Percentiles rank a stretch among this genome's conserved stretches.
phyloP scores from a whole-genome alignment of 163 green algal genomes.

The Chlamydomonas reinhardtii region DNA sequence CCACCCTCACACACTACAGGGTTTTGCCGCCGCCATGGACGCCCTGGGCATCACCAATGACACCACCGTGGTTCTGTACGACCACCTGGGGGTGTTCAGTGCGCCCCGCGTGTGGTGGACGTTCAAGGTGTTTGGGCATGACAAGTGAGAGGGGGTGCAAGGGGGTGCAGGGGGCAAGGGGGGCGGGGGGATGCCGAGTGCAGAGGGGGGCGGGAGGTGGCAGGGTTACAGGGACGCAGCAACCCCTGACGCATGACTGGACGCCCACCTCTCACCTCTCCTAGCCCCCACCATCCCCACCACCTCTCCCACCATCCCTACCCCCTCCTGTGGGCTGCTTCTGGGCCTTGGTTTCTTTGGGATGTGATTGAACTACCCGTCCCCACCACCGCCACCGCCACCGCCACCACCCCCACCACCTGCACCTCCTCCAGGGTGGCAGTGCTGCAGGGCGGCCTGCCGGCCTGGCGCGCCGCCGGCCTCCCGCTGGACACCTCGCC shows the following conservation, averaged over 20 bases:
- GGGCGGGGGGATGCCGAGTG: too few relatives aligned
- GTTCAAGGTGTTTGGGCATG: slow-evolving; percentile 81
- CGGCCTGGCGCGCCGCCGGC: slow-evolving; percentile 79
- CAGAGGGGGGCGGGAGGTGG: too few relatives aligned
- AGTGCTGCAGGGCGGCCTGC: slow-evolving; percentile 93
- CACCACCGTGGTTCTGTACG: slow-evolving; percentile 92
- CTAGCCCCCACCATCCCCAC: too few relatives aligned
- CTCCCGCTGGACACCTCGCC: slow-evolving; percentile 64
- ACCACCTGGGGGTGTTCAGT: slow-evolving; percentile 88
- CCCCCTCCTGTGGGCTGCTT: too few relatives aligned
- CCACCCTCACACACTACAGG: background rate
- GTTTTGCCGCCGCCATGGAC: slow-evolving; percentile 89
- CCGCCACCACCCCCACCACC: background rate
- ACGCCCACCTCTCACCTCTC: too few relatives aligned
- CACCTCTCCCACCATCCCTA: too few relatives aligned
- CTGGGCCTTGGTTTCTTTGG: too few relatives aligned
- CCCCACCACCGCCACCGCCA: background rate
- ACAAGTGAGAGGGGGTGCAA: slow-evolving; percentile 34
- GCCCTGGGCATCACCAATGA: slow-evolving; percentile 83
- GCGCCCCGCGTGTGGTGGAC: slow-evolving; percentile 90
- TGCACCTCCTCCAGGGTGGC: slow-evolving; percentile 71
- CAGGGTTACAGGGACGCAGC: too few relatives aligned
- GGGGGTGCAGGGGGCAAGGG: background rate
- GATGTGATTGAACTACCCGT: too few relatives aligned
- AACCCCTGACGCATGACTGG: too few relatives aligned